Evolutionary conservation across 116 monocot species (phyloP), one percentile per base, ranked within the genome.

Genomic region (Trichopus zeylanicus): DNA sequence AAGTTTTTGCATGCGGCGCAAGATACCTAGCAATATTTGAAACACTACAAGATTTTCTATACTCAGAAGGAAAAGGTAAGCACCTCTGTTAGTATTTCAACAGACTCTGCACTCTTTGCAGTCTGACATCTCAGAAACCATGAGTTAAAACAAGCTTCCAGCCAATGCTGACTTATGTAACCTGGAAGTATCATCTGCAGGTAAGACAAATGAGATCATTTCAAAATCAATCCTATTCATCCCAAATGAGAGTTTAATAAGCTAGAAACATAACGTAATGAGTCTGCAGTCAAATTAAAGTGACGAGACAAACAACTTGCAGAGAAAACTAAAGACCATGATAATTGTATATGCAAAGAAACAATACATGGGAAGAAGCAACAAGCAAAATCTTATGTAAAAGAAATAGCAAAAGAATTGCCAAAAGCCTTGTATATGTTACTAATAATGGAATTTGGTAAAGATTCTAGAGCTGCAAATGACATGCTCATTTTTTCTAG

Each of bases 71-170:
- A 32, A 52, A 51, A 26, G n/a, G 18, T 31, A 20, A 35, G 46
- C 55, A 90, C 95, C 86, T 87, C 78, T 9, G 70, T 86, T 51
- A 89, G 89, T 24, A 64, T 71, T 86, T 90, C 95, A 79, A 95
- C 48, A 31, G 78, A 56, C 55, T 90, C 83, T 1, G 90, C 90
- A 81, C 69, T 81, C 39, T 66, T 65, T 53, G 84, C 90, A 71
- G 49, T 80, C 26, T 65, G 52, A 49, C 86, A 95, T 61, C 68
- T 73, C 42, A 78, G 73, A 52, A 53, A 35, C 95, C 95, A 95
- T 11, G 55, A 73, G 11, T 61, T 61, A 64, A 66, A 81, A 59
- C 77, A 86, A 69, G 32, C 64, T 64, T 79, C 72, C 64, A 80
- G 69, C 95, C 95, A 95, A 55, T 78, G 39, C 61, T 68, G 47